These are phyloP conservation scores for Magnusiomyces paraingens DNA, from an alignment of 1,139 yeast genomes.

Conservation along the genomic window DNA sequence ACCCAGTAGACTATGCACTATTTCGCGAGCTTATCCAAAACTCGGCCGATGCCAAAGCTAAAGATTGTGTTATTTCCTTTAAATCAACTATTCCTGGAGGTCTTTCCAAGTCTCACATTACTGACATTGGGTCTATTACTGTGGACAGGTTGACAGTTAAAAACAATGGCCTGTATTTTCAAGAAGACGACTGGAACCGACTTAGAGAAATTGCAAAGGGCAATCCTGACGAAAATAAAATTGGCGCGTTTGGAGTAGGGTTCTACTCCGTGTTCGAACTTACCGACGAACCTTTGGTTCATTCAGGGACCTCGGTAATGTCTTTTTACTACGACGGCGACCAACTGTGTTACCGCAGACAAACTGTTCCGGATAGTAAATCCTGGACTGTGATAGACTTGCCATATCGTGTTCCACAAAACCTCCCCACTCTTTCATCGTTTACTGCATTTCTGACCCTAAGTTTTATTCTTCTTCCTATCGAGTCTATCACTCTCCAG, in stretches of 20 bases:
- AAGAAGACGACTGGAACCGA: constrained; percentile 37
- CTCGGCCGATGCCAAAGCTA: constrained; percentile 39
- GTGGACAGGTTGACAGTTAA: constrained; percentile 30
- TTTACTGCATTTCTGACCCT: constrained; percentile 38
- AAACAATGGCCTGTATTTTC: constrained; percentile 35
- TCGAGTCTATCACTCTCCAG: constrained; percentile 28
- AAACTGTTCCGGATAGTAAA: constrained; percentile 21
- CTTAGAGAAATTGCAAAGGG: constrained; percentile 40
- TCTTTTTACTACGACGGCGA: constrained; percentile 37
- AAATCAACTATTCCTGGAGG: constrained; percentile 17
- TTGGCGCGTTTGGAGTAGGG: constrained; percentile 99
- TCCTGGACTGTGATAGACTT: constrained; percentile 37
- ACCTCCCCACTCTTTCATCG: constrained; percentile 31
- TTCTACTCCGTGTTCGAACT: constrained; percentile 96
- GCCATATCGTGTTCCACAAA: constrained; percentile 31
- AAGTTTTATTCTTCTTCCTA: constrained; percentile 34
- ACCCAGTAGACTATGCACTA: constrained; percentile 39
- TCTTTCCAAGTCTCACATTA: constrained; percentile 16
- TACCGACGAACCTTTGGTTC: constrained; percentile 59
- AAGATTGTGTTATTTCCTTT: constrained; percentile 32
- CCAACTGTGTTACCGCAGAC: constrained; percentile 33
- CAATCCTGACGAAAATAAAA: constrained; percentile 86
- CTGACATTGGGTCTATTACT: constrained; percentile 27
- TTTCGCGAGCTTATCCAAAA: constrained; percentile 38
- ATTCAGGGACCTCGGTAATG: constrained; percentile 36